Evolutionary conservation across 2,329 filamentous ascomycete species (phyloP).

Genomic region (Biscogniauxia mediterranea): DNA sequence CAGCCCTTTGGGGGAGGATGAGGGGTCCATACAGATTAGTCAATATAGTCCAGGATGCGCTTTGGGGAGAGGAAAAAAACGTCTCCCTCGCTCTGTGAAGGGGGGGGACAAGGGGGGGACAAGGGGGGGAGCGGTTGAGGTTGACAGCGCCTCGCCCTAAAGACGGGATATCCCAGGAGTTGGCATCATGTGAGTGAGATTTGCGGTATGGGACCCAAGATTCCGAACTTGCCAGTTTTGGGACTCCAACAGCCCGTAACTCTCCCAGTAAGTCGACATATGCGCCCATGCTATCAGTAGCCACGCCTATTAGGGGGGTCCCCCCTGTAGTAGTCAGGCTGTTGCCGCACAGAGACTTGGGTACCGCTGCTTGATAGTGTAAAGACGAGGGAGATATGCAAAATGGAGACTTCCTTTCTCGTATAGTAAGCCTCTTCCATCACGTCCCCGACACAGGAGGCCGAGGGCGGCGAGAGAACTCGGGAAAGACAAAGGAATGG

Average conservation of each 20-base stretch:
- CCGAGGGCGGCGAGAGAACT: not conserved
- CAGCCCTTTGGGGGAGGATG: not conserved
- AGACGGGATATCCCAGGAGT: not conserved
- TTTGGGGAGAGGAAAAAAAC: not conserved
- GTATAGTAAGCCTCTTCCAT: not conserved
- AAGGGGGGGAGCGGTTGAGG: not conserved
- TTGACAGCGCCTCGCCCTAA: not conserved
- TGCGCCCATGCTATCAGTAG: not conserved
- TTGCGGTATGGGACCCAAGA: not conserved
- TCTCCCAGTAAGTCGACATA: not conserved
- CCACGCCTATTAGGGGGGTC: not conserved
- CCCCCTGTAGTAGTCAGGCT: not conserved
- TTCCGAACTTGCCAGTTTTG: not conserved
- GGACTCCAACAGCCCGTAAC: not conserved
- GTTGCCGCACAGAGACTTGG: not conserved
- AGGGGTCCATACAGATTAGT: not conserved
- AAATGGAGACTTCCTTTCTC: not conserved
- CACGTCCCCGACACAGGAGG: not conserved
- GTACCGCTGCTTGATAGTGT: not conserved
- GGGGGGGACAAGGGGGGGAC: too few relatives aligned
- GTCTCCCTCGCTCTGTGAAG: not conserved
- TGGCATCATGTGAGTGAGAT: not conserved
- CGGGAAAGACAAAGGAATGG: not conserved
- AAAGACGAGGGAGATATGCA: not conserved
- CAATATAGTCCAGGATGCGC: not conserved